Evolutionary conservation across 768 basidiomycete genomes (phyloP), one percentile per base, ranked within the genome.

Genomic region (Panaeolus papilionaceus): DNA sequence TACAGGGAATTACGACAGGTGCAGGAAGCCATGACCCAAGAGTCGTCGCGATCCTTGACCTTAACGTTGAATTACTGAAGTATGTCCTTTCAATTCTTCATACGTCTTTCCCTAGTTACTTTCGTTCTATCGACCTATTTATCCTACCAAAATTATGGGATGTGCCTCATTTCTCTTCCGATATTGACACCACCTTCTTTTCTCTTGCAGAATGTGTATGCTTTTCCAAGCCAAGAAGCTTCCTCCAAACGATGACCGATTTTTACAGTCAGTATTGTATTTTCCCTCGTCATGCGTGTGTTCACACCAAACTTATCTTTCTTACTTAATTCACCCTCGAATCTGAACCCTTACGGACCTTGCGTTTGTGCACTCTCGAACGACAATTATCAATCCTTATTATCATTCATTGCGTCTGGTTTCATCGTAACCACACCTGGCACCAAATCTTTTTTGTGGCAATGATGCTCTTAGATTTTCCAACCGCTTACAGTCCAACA

Each of bases 51-150:
- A 83, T 93, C 51, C 76, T 94, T 49, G 88, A 91, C 66, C 79
- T 93, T 39, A 93, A 93, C 69, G 77, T 83, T 0, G 91, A 93
- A 68, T 78, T 94, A 45, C 76, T 93, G 67, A 89, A 85, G 92
- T 93, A 65, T 42, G 85, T 72, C 76, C 14, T 37, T 18, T 68
- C 38, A 51, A 54, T n/a, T 28, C 44, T 10, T 49, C 45, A 23
- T 16, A 63, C 64, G 62, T 64, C 14, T 38, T 61, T 69, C 65
- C 47, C 38, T 51, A 69, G 26, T 66, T 33, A 6, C 23, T 54
- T 62, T 64, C 18, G 39, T 61, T 33, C 16, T 40, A 37, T 23
- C 40, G 12, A 40, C 18, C 16, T 11, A 47, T 47, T 37, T 49
- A n/a, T 14, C 38, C 14, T 40, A 18, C 16, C 54, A 58, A 28